A percentile compares a stretch with the other conserved stretches of the same genome.
phyloP scores from a whole-genome alignment of 2,329 filamentous ascomycete genomes.

The Exophiala calicioides region DNA sequence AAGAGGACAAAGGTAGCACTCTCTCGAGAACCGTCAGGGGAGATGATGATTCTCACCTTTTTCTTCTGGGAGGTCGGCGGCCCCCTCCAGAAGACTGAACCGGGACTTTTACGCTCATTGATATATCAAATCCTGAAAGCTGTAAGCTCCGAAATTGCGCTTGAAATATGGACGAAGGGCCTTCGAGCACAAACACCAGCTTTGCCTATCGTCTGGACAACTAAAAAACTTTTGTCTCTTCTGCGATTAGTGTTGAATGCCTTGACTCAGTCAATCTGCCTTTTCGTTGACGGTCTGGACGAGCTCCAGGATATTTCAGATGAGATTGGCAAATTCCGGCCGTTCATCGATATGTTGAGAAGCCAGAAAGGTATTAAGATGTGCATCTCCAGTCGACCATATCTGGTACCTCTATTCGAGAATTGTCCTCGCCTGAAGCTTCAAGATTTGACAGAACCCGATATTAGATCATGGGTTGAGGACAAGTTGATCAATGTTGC shows the following conservation, averaged over 20 bases:
- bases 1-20: conserved; percentile 1
- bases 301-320: conserved; percentile 3
- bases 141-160: not conserved
- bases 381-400: conserved; percentile 3
- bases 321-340: not conserved
- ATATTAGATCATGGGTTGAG: conserved; percentile 1
- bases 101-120: conserved; percentile 2
- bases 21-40: not conserved
- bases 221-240: conserved; percentile 1
- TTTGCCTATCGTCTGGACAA: not conserved
- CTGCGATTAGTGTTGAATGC: not conserved
- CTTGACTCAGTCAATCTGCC: not conserved
- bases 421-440: not conserved
- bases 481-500: not conserved
- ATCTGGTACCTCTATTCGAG: not conserved
- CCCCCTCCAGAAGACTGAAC: conserved; percentile 6
- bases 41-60: not conserved
- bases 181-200: not conserved
- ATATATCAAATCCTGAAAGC: conserved; percentile 1
- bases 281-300: conserved; percentile 10
- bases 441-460: not conserved
- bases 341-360: not conserved
- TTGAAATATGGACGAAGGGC: not conserved
- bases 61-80: conserved; percentile 9
- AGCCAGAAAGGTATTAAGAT: not conserved